A percentile compares a stretch with the other conserved stretches of the same genome.
Conservation (phyloP, 495 filamentous ascomycete genomes). For the Aspergillus hancockii region DNA sequence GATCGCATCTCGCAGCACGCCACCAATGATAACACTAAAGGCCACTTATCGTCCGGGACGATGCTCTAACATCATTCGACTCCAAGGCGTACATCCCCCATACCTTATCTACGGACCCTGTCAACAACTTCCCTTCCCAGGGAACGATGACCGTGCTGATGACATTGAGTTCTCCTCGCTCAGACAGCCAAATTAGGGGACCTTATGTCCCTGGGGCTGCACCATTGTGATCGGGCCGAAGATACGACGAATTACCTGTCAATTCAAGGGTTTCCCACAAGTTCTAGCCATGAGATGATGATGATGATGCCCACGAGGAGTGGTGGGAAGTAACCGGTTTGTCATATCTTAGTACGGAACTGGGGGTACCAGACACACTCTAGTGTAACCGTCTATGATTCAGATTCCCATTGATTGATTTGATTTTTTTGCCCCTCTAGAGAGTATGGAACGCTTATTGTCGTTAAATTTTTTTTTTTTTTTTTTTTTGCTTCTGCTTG, state of each 20-base stretch:
- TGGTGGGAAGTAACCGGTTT: neutral
- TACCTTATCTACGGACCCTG: neutral
- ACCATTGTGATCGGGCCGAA: neutral
- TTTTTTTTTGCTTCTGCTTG: too few relatives aligned
- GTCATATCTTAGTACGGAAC: too few relatives aligned
- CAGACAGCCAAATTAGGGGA: neutral
- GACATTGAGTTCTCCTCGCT: too few relatives aligned
- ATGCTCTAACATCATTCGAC: neutral
- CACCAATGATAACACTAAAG: neutral
- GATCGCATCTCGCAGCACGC: neutral
- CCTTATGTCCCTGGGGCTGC: neutral
- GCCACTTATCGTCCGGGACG: neutral
- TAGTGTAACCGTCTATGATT: neutral
- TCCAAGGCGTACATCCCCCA: too few relatives aligned
- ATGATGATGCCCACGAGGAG: neutral
- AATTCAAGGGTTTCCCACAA: neutral
- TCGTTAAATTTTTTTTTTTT: too few relatives aligned
- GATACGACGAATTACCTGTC: neutral
- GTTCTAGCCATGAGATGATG: neutral
- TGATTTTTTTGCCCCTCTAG: neutral
- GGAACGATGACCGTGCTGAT: neutral
- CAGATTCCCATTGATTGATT: neutral
- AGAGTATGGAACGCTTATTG: too few relatives aligned
- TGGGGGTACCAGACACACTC: too few relatives aligned
- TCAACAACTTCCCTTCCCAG: neutral